Evolutionary conservation across 2,329 filamentous ascomycete species (phyloP), one percentile per base, ranked within the genome.

Genomic region (Colletotrichum magnum): DNA sequence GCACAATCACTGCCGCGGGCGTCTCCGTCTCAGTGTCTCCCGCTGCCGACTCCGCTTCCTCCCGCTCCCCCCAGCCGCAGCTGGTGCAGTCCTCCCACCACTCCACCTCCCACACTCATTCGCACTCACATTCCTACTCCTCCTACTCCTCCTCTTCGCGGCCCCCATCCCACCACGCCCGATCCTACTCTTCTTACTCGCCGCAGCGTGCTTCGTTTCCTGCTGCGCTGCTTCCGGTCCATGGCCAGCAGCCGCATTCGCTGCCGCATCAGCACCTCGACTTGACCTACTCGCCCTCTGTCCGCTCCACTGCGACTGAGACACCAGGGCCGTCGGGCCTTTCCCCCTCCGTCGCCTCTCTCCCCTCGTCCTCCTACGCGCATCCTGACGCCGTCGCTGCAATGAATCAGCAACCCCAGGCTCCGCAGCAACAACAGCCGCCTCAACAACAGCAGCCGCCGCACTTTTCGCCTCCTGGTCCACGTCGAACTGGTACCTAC

Each of bases 401-500:
- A 60, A 72, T 72, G 67, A 68, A 67, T 52, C 68, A 66, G 63
- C 73, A 66, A 43, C 68, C 43, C 18, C 61, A 58, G 39, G 45
- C 54, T 18, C 24, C 61, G 39, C 52, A 36, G 21, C 43, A 56
- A 36, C 58, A 68, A 56, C 53, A 47, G 26, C 67, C 12, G 28
- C 61, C 81, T 73, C 80, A 80, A 45, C 79, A 77, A 72, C 75
- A 52, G 41, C 73, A 75, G 74, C 76, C 77, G 69, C 79, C 77
- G 72, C 76, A 78, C 48, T 77, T 75, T 77, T 81, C 73, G 78
- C 71, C 65, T 16, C 64, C 76, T 66, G 71, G 79, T 69, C 78
- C 79, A 56, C 77, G 82, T 73, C 80, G 81, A 73, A 75, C 79
- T 60, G 79, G 77, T 62, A 79, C 77, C 58, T 83, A 82, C 75